Percentiles rank a stretch among this genome's conserved stretches.
These are phyloP conservation scores for Xylaria polymorpha DNA, from an alignment of 2,329 filamentous ascomycete species.

Conservation along the genomic window DNA sequence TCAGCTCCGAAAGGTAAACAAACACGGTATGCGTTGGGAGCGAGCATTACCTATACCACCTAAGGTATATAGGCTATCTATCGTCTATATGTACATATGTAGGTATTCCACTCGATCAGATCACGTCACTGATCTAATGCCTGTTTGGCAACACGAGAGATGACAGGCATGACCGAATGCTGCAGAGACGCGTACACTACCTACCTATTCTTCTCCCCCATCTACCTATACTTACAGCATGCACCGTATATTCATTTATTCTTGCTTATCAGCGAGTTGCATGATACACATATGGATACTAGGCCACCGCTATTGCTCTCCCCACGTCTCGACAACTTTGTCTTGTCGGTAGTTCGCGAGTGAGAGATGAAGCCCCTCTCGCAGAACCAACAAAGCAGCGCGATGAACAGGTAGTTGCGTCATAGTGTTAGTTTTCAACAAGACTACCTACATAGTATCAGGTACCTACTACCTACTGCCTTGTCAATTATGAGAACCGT, in stretches of 20 bases:
- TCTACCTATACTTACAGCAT: constrained; percentile 3
- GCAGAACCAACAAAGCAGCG: constrained; percentile 5
- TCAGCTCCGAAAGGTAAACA: constrained; percentile 29
- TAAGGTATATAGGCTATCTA: too few relatives aligned
- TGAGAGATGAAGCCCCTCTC: constrained; percentile 3
- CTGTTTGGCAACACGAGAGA: constrained; percentile 35
- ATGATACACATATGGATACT: constrained; percentile 18
- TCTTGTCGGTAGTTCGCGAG: not conserved
- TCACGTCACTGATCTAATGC: constrained; percentile 33
- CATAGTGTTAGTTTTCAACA: not conserved
- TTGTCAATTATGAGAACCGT: not conserved
- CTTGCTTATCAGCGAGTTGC: constrained; percentile 39
- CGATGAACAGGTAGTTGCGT: constrained; percentile 10
- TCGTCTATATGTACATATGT: not conserved
- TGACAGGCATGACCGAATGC: constrained; percentile 41
- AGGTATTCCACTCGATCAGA: constrained; percentile 27
- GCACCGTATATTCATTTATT: not conserved
- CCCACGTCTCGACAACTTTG: constrained; percentile 2
- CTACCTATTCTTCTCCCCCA: constrained; percentile 2
- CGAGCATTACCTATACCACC: not conserved
- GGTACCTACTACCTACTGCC: not conserved
- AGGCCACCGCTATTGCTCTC: not conserved
- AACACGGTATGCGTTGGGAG: constrained; percentile 22
- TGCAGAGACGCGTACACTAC: constrained; percentile 41
- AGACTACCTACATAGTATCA: not conserved